Evolutionary conservation across 192 early-diverging fungal species (phyloP).

Genomic region (Coemansia biformis): DNA sequence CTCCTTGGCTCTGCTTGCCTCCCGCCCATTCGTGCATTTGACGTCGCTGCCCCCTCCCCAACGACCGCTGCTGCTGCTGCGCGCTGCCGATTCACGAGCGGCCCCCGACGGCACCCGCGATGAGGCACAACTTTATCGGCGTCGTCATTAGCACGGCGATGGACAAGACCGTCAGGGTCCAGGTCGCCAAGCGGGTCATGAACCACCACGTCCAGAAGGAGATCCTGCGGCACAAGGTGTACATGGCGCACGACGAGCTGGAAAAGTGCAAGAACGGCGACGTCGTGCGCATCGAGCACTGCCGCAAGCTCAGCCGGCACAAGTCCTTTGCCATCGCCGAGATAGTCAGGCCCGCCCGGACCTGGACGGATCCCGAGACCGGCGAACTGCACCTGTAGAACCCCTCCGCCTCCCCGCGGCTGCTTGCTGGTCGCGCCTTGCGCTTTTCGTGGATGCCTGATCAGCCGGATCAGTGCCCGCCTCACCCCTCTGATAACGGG

Average conservation of each 20-base stretch:
- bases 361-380: constrained; percentile 50
- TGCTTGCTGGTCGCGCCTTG: too few relatives aligned
- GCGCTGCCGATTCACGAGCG: too few relatives aligned
- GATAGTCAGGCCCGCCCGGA: constrained; percentile 55
- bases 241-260: constrained; percentile 81
- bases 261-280: constrained; percentile 81
- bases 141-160: constrained; percentile 83
- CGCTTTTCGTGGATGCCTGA: too few relatives aligned
- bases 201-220: constrained; percentile 68
- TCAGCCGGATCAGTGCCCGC: too few relatives aligned
- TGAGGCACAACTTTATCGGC: constrained; percentile 77
- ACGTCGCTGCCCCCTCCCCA: too few relatives aligned
- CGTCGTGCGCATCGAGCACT: constrained; percentile 86
- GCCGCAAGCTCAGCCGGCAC: constrained; percentile 76
- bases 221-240: constrained; percentile 77
- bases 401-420: too few relatives aligned
- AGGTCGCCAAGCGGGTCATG: constrained; percentile 66
- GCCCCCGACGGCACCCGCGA: too few relatives aligned
- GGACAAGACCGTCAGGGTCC: constrained; percentile 88
- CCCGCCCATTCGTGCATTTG: too few relatives aligned
- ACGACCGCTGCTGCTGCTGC: too few relatives aligned
- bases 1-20: too few relatives aligned
- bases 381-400: constrained; percentile 39
- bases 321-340: constrained; percentile 89
- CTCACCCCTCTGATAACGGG: too few relatives aligned